Conservation (phyloP, 2,329 filamentous ascomycete species). For the Microsporum ferrugineum region DNA sequence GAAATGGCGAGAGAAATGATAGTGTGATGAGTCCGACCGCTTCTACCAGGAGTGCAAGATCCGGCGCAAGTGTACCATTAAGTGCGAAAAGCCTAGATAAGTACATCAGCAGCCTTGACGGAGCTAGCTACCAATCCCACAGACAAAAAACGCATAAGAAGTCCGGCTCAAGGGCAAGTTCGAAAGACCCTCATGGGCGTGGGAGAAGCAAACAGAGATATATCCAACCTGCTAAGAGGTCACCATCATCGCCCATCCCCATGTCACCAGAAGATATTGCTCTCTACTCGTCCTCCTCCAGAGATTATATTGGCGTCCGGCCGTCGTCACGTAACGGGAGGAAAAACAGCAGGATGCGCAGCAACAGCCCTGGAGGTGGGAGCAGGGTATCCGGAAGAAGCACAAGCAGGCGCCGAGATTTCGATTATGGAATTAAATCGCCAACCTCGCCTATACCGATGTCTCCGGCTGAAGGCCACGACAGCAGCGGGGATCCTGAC, state of each 20-base stretch:
- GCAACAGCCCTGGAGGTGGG: conserved; percentile 25
- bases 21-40: conserved; percentile 23
- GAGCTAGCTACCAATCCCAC: conserved; percentile 54
- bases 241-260: conserved; percentile 80
- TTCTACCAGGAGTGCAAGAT: conserved; percentile 38
- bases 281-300: conserved; percentile 28
- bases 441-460: conserved; percentile 73
- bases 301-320: background rate
- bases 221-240: conserved; percentile 67
- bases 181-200: conserved; percentile 47
- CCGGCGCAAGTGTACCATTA: conserved; percentile 44
- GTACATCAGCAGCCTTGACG: conserved; percentile 76
- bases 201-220: conserved; percentile 55
- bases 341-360: conserved; percentile 31
- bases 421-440: conserved; percentile 52
- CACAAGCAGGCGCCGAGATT: conserved; percentile 50
- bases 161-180: conserved; percentile 46
- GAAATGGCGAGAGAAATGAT: conserved; percentile 4
- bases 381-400: conserved; percentile 37
- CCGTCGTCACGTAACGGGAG: conserved; percentile 24
- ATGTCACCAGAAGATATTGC: conserved; percentile 82
- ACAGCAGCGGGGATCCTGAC: conserved; percentile 44
- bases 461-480: conserved; percentile 43
- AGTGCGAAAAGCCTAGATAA: conserved; percentile 62
- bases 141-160: conserved; percentile 41